Base-by-base conservation (phyloP, 139 green algal species). In the Microglena sp. region DNA sequence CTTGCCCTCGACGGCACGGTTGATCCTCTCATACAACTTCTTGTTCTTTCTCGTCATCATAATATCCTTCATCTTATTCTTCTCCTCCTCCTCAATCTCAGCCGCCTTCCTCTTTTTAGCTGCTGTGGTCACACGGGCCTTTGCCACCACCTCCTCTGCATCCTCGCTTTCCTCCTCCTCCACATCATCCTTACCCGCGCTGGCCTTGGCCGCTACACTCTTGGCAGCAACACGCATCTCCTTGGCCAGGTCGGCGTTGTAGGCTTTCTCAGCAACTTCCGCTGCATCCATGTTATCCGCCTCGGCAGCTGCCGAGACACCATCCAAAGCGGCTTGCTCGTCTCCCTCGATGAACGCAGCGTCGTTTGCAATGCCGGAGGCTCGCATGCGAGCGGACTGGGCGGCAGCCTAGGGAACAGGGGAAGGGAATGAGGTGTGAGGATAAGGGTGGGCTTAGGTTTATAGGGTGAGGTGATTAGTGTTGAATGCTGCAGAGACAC, bases 11-110 rank as follows among this genome's bases (percentile, higher is more conserved):
- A 75, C 46, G 24, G 72, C 69, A 5, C 74, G 67, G 60, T 90
- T 80, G 45, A 96, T 87, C 44, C 78, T 70, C 43, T 92, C 84
- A 74, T 97, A 98, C 67, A 95, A 63, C 74, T 92, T 90, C 15
- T 77, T 66, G 22, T 72, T 79, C 81, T 97, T 97, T 59, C 88
- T 78, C 5, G 80, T 88, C 85, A 98, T 94, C 84, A 98, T 91
- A 0, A 94, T 87, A 50, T 87, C 81, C 36, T 85, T 84, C 79
- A 96, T 86, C 2, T 63, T 73, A 33, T 74, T 69, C 57, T 84
- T 79, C 24, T 92, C 82, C 22, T 79, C 80, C 3, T 73, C 77
- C 8, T 75, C 72, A n/a, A 71, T 64, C 22, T 67, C 43, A 26
- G 36, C 43, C 32, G 45, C 11, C 11, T 36, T 63, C 58, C 69